These are phyloP conservation scores for Pelargonium nanum DNA, from an alignment of 345 rosid species.

Conservation along the genomic window DNA sequence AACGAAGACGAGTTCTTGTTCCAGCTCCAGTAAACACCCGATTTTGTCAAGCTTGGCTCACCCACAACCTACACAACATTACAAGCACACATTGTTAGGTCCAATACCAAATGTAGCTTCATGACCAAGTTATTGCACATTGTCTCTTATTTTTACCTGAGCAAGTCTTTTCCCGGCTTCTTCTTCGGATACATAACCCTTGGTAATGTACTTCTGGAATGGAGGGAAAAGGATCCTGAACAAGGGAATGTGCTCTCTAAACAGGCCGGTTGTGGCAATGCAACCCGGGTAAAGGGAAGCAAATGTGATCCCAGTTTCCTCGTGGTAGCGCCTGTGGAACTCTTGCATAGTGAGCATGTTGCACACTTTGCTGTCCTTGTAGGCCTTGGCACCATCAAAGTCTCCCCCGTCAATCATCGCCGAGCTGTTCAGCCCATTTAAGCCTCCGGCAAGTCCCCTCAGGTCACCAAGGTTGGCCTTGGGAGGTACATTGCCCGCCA, in stretches of 20 bases:
- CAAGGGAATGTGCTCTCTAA: slow-evolving; percentile 89
- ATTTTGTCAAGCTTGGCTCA: slow-evolving; percentile 79
- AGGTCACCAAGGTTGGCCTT: slow-evolving; percentile 92
- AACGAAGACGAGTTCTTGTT: slow-evolving; percentile 87
- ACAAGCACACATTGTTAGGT: no score
- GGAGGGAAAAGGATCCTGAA: slow-evolving; percentile 90
- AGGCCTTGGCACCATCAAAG: slow-evolving; percentile 95
- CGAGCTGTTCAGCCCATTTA: slow-evolving; percentile 65
- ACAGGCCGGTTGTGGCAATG: slow-evolving; percentile 94
- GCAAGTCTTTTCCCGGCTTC: slow-evolving; percentile 93
- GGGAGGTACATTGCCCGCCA: slow-evolving; percentile 96
- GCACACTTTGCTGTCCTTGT: slow-evolving; percentile 98
- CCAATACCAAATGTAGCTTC: not conserved
- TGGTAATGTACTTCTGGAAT: slow-evolving; percentile 93
- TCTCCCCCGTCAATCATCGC: slow-evolving; percentile 93
- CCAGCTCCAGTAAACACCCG: slow-evolving; percentile 99
- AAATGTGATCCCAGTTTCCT: slow-evolving; percentile 73
- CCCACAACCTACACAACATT: slow-evolving; percentile 48
- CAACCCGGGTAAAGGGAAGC: slow-evolving; percentile 97
- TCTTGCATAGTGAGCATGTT: slow-evolving; percentile 97
- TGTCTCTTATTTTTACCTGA: slow-evolving; percentile 43
- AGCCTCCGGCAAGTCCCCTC: slow-evolving; percentile 81
- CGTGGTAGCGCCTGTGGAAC: slow-evolving; percentile 85
- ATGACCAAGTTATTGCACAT: not conserved
- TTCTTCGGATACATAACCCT: slow-evolving; percentile 85